phyloP scores from a whole-genome alignment of 345 rosid species.

The Anastatica hierochuntica region DNA sequence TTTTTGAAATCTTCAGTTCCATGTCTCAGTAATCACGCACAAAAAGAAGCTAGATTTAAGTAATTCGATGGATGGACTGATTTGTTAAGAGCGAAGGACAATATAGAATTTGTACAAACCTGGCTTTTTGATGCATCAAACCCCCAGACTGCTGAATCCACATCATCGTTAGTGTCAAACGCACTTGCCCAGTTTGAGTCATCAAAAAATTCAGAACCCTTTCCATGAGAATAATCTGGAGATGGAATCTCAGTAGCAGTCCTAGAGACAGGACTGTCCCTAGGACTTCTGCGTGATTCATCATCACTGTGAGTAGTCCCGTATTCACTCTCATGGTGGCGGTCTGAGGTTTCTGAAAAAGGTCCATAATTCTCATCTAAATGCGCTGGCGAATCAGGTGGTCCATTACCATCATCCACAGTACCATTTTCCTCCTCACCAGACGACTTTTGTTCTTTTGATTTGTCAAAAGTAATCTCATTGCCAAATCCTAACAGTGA shows the following conservation, averaged over 20 bases:
- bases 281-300: slow-evolving; percentile 79
- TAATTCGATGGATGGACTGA: not conserved
- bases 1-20: too few relatives aligned
- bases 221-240: slow-evolving; percentile 51
- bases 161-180: slow-evolving; percentile 82
- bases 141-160: slow-evolving; percentile 90
- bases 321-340: slow-evolving; percentile 49
- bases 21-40: too few relatives aligned
- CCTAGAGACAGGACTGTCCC: slow-evolving; percentile 61
- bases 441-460: slow-evolving; percentile 32
- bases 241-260: slow-evolving; percentile 55
- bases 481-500: slow-evolving; percentile 67
- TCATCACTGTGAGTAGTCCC: slow-evolving; percentile 61
- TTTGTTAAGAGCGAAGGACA: not conserved
- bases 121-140: slow-evolving; percentile 52
- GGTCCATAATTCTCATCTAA: slow-evolving; percentile 38
- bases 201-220: slow-evolving; percentile 67
- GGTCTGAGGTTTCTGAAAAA: slow-evolving; percentile 37
- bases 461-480: slow-evolving; percentile 55
- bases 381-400: slow-evolving; percentile 43
- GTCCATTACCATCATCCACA: slow-evolving; percentile 39
- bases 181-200: slow-evolving; percentile 87
- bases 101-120: slow-evolving; percentile 37
- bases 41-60: too few relatives aligned
- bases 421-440: slow-evolving; percentile 40